These are phyloP conservation scores for Chaetomium olivaceum DNA, from an alignment of 2,329 filamentous ascomycete species.

Conservation along the genomic window DNA sequence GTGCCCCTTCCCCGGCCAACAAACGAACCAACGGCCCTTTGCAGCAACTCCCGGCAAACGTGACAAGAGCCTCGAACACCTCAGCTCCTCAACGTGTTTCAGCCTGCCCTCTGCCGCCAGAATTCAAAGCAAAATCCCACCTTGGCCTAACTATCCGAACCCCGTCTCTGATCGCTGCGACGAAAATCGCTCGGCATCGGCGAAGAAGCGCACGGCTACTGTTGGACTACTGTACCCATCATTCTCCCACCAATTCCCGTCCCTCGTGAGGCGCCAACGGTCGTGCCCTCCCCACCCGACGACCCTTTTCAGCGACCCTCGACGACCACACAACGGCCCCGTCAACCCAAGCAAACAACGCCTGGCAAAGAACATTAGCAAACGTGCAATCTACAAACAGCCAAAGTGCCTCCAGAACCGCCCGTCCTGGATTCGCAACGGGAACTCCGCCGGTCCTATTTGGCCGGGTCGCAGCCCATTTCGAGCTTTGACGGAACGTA, in stretches of 20 bases:
- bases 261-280: constrained; percentile 16
- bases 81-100: constrained; percentile 35
- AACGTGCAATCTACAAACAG: constrained; percentile 10
- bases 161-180: constrained; percentile 16
- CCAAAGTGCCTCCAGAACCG: constrained; percentile 29
- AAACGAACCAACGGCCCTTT: constrained; percentile 4
- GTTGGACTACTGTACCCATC: neutral
- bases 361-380: neutral
- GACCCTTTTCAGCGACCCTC: constrained; percentile 7
- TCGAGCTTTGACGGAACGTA: constrained; percentile 36
- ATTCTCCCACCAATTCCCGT: constrained; percentile 8
- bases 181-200: constrained; percentile 11
- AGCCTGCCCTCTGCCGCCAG: constrained; percentile 30
- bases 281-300: constrained; percentile 6
- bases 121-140: constrained; percentile 24
- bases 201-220: constrained; percentile 10
- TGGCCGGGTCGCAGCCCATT: constrained; percentile 40
- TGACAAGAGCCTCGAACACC: constrained; percentile 31
- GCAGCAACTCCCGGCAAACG: constrained; percentile 15
- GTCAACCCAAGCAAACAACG: constrained; percentile 6
- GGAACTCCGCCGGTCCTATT: constrained; percentile 49
- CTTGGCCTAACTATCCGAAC: constrained; percentile 12
- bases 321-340: constrained; percentile 8
- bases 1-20: neutral
- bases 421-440: constrained; percentile 50